Evolutionary conservation across 2,329 filamentous ascomycete genomes (phyloP).

Genomic region (Coniochaeta prunicola): DNA sequence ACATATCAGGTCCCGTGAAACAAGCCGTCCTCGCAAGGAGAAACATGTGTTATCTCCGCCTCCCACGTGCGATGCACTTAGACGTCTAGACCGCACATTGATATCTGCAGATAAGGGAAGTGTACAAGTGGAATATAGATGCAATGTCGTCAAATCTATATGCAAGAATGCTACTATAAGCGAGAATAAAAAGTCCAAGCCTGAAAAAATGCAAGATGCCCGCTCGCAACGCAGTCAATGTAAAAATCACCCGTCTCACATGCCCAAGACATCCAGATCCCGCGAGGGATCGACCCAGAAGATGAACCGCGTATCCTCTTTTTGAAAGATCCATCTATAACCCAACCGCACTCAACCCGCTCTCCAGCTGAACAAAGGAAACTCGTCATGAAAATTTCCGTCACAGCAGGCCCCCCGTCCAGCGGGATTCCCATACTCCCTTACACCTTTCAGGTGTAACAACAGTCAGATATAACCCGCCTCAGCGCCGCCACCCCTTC

Average conservation of each 20-base stretch:
- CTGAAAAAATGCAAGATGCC: not conserved
- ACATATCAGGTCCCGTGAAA: too few relatives aligned
- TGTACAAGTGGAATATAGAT: too few relatives aligned
- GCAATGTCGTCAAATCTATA: not conserved
- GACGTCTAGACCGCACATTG: not conserved
- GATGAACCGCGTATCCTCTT: not conserved
- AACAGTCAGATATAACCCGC: not conserved
- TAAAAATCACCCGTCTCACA: not conserved
- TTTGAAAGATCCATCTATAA: not conserved
- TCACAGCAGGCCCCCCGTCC: too few relatives aligned
- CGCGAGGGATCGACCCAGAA: not conserved
- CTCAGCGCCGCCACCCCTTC: not conserved
- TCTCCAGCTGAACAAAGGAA: not conserved
- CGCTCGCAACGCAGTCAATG: conserved; percentile 2
- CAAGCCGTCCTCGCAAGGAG: too few relatives aligned
- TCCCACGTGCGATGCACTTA: not conserved
- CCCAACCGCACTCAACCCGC: not conserved
- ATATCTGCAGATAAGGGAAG: too few relatives aligned
- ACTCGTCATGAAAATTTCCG: not conserved
- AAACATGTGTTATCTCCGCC: not conserved
- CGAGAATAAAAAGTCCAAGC: not conserved
- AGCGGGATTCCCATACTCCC: not conserved
- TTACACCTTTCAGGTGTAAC: not conserved
- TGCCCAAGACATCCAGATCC: not conserved
- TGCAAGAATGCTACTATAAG: not conserved